Conservation (phyloP, 2,329 filamentous ascomycete species). For the Mycosphaerella arachidis region DNA sequence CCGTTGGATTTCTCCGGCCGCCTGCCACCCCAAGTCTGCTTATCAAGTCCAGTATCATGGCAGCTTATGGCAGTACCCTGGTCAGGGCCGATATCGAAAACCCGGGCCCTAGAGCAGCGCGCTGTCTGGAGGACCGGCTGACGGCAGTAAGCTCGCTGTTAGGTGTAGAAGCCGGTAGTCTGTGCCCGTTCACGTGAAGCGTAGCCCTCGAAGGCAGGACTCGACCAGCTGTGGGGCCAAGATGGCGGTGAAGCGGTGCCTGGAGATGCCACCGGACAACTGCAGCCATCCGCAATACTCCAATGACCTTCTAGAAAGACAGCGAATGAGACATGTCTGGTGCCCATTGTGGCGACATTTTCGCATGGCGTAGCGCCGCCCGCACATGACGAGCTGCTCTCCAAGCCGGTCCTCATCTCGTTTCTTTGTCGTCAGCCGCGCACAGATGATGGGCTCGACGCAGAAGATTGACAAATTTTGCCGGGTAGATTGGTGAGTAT, state of each 20-base stretch:
- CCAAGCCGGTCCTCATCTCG: not conserved
- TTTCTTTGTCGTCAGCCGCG: slow-evolving; percentile 7
- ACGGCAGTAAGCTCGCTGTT: slow-evolving; percentile 8
- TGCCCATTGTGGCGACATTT: slow-evolving; percentile 15
- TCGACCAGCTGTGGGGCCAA: slow-evolving; percentile 19
- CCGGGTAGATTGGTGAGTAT: slow-evolving; percentile 6
- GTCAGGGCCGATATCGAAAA: slow-evolving; percentile 4
- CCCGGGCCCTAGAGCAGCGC: not conserved
- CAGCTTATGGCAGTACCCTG: slow-evolving; percentile 8
- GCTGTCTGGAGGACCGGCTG: not conserved
- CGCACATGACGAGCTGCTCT: slow-evolving; percentile 14
- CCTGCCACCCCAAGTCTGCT: not conserved
- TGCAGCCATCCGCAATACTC: slow-evolving; percentile 26
- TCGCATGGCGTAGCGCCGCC: slow-evolving; percentile 18
- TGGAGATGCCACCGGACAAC: slow-evolving; percentile 24
- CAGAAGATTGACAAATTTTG: slow-evolving; percentile 5
- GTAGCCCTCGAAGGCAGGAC: not conserved
- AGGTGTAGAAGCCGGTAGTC: slow-evolving; percentile 4
- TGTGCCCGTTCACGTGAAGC: not conserved
- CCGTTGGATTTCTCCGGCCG: not conserved
- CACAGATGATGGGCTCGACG: slow-evolving; percentile 4
- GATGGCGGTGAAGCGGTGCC: slow-evolving; percentile 29
- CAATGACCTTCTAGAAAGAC: slow-evolving; percentile 27
- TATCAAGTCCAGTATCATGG: not conserved
- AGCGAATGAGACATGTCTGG: slow-evolving; percentile 25